Percentiles rank a stretch among this genome's conserved stretches.
These are phyloP conservation scores for Tetraselmis striata DNA, from an alignment of 139 green algal species.

Conservation along the genomic window DNA sequence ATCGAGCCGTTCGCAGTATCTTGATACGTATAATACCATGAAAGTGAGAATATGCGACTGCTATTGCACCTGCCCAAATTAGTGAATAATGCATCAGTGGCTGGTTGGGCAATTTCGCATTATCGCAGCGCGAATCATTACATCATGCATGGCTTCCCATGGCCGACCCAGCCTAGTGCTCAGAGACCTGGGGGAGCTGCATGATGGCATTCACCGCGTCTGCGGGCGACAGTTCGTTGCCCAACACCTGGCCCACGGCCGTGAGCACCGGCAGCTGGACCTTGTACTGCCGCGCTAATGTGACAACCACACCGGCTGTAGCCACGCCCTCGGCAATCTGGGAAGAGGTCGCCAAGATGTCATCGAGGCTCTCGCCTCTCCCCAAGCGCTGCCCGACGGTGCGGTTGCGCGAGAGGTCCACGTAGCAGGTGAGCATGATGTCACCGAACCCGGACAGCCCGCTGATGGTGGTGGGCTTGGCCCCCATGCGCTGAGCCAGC, in stretches of 20 bases:
- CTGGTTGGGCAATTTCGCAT: no score
- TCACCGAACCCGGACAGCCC: constrained; percentile 91
- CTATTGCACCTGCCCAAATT: no score
- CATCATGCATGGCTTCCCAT: no score
- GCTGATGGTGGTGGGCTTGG: constrained; percentile 78
- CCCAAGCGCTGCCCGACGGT: constrained; percentile 86
- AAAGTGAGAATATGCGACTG: no score
- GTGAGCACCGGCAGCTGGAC: constrained; percentile 94
- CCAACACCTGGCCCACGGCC: constrained; percentile 75
- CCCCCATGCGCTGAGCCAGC: constrained; percentile 90
- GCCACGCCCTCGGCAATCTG: constrained; percentile 91
- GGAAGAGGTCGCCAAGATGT: constrained; percentile 70
- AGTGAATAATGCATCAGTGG: no score
- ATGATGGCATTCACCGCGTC: constrained; percentile 90
- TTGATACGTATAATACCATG: no score
- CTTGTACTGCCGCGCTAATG: constrained; percentile 78
- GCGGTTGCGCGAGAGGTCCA: constrained; percentile 85
- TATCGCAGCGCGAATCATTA: no score
- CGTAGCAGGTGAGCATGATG: constrained; percentile 99
- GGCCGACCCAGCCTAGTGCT: no score
- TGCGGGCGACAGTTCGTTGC: constrained; percentile 19
- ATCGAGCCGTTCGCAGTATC: no score
- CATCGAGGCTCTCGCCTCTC: constrained; percentile 73
- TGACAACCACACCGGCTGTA: constrained; percentile 86
- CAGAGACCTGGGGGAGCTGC: constrained; percentile 91